These are phyloP conservation scores for Tulasnella sp. DNA, from an alignment of 768 basidiomycete species.

Conservation along the genomic window DNA sequence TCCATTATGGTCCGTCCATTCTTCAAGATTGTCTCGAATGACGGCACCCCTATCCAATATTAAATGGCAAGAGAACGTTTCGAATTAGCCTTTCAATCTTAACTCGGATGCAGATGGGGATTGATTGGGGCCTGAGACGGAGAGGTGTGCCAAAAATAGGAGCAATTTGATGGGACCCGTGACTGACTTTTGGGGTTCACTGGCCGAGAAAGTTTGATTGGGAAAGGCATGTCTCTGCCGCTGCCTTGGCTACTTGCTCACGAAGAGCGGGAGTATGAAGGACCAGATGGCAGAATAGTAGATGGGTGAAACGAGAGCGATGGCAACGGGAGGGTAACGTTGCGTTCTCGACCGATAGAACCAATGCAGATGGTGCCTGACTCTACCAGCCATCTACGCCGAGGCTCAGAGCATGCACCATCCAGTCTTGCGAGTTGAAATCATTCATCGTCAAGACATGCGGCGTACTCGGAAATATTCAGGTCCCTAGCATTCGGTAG, in stretches of 20 bases:
- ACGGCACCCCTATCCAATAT: background rate
- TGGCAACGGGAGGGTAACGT: too few species aligned
- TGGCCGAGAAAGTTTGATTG: conserved; percentile 4
- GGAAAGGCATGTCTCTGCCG: background rate
- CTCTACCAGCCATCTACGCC: too few species aligned
- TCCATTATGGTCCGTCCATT: conserved; percentile 3
- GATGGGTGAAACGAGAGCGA: too few species aligned
- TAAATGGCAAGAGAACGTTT: background rate
- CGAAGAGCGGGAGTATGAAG: background rate
- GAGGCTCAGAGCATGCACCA: too few species aligned
- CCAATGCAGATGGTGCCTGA: too few species aligned
- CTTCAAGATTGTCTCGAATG: conserved; percentile 11
- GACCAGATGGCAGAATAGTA: too few species aligned
- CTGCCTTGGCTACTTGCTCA: background rate
- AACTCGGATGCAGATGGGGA: background rate
- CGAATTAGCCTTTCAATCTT: background rate
- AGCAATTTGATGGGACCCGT: background rate
- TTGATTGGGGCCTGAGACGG: background rate
- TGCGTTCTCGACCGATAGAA: too few species aligned
- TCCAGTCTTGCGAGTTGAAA: too few species aligned
- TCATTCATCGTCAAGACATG: too few species aligned
- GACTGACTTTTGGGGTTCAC: conserved; percentile 5
- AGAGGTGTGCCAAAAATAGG: background rate
- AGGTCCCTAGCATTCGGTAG: too few species aligned
- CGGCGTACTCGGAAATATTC: too few species aligned